A percentile compares a stretch with the other conserved stretches of the same genome.
These are phyloP conservation scores for Delonix regia DNA, from an alignment of 306 rosid genomes.

Conservation along the genomic window DNA sequence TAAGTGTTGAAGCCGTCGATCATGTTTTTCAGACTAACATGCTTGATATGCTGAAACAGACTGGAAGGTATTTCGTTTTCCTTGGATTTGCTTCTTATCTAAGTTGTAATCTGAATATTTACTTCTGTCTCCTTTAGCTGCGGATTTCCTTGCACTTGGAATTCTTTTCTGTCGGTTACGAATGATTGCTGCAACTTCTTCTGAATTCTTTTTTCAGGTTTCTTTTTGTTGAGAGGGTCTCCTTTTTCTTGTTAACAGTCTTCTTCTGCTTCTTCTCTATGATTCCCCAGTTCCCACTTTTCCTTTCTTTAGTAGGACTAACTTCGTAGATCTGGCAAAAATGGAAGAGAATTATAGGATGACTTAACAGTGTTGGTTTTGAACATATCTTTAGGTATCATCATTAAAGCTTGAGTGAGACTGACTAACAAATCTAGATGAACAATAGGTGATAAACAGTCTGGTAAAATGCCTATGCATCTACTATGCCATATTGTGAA, in stretches of 20 bases:
- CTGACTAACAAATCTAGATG: background rate
- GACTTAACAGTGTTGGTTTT: background rate
- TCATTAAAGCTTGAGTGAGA: background rate
- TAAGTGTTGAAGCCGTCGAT: conserved; percentile 97
- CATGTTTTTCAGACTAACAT: conserved; percentile 96
- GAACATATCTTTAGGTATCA: background rate
- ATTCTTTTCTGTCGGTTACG: background rate
- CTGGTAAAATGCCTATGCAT: no score
- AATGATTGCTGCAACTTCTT: no score
- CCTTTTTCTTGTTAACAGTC: no score
- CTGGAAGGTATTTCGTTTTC: conserved; percentile 67
- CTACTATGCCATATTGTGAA: no score
- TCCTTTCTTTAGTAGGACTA: background rate
- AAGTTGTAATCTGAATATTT: background rate
- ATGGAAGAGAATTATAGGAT: background rate
- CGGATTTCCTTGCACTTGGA: background rate
- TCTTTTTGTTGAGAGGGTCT: no score
- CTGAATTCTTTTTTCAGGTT: no score
- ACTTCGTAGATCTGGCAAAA: background rate
- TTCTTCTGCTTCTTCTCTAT: background rate
- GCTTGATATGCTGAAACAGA: conserved; percentile 97
- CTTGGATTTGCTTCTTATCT: background rate
- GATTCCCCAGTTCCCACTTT: background rate
- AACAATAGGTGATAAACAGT: background rate
- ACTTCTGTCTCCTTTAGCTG: background rate